These are phyloP conservation scores for Leptographium lundbergii DNA, from an alignment of 2,329 filamentous ascomycete genomes.

Conservation along the genomic window DNA sequence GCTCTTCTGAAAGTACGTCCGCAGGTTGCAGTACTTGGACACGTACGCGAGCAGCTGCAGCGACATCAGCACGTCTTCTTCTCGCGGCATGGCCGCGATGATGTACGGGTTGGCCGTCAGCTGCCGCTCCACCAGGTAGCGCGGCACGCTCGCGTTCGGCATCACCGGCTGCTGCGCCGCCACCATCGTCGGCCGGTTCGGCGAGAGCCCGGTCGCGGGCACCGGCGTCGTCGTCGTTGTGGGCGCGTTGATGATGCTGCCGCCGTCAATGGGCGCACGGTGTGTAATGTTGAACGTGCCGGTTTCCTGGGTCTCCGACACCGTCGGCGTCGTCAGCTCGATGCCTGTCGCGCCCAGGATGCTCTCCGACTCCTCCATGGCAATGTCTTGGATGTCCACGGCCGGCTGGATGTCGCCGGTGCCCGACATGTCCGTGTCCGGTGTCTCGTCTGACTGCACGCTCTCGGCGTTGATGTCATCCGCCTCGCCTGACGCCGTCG, in stretches of 20 bases:
- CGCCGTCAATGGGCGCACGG: slow-evolving; percentile 69
- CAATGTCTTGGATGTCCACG: slow-evolving; percentile 74
- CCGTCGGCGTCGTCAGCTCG: slow-evolving; percentile 62
- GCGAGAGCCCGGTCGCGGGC: slow-evolving; percentile 52
- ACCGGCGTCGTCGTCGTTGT: slow-evolving; percentile 45
- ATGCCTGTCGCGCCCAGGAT: slow-evolving; percentile 66
- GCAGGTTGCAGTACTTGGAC: slow-evolving; percentile 94
- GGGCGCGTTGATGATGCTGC: slow-evolving; percentile 57
- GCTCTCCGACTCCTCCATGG: slow-evolving; percentile 66
- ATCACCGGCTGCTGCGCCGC: slow-evolving; percentile 64
- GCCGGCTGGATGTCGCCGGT: slow-evolving; percentile 68
- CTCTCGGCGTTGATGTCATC: slow-evolving; percentile 83
- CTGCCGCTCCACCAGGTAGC: slow-evolving; percentile 66
- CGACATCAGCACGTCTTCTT: slow-evolving; percentile 97
- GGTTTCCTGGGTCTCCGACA: slow-evolving; percentile 73
- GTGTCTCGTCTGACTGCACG: slow-evolving; percentile 63
- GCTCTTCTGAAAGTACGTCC: slow-evolving; percentile 89
- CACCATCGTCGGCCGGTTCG: slow-evolving; percentile 55
- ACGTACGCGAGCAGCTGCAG: slow-evolving; percentile 93
- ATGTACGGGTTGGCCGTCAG: slow-evolving; percentile 59
- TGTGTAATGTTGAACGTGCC: slow-evolving; percentile 94
- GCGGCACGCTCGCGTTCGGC: slow-evolving; percentile 58
- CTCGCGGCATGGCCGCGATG: slow-evolving; percentile 82
- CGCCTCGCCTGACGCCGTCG: slow-evolving; percentile 55
- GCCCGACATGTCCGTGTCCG: slow-evolving; percentile 66